These are phyloP conservation scores for Neonothopanus nambi DNA, from an alignment of 1,284 basidiomycete species.

Conservation along the genomic window DNA sequence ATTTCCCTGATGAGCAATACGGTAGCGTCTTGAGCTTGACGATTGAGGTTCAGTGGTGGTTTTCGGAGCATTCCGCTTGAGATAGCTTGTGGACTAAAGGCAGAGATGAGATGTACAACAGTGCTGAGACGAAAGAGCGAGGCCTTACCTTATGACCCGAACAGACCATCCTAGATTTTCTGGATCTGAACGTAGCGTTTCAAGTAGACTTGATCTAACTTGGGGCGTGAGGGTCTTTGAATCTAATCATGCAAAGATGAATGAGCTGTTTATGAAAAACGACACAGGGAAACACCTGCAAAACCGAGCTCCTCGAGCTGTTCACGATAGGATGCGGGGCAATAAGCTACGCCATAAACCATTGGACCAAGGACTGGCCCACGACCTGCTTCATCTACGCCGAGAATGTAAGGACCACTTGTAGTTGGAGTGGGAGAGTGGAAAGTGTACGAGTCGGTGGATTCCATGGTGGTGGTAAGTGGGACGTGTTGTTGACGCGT, in stretches of 20 bases:
- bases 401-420: constrained; percentile 79
- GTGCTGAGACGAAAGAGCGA: background rate
- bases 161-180: constrained; percentile 81
- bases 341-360: constrained; percentile 95
- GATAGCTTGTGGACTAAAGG: constrained; percentile 83
- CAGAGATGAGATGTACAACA: constrained; percentile 16
- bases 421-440: constrained; percentile 74
- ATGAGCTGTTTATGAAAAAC: background rate
- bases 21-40: constrained; percentile 92
- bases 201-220: constrained; percentile 63
- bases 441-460: constrained; percentile 74
- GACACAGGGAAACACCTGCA: constrained; percentile 55
- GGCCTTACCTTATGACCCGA: constrained; percentile 67
- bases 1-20: constrained; percentile 85
- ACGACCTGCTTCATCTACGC: constrained; percentile 95
- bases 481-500: constrained; percentile 14
- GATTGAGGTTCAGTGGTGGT: constrained; percentile 87
- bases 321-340: constrained; percentile 77
- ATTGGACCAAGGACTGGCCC: constrained; percentile 94
- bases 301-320: constrained; percentile 84
- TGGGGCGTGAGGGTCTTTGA: constrained; percentile 88
- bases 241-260: constrained; percentile 48
- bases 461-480: background rate
- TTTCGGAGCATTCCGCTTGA: constrained; percentile 88
- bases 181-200: constrained; percentile 65